Base-by-base conservation (phyloP, 768 basidiomycete species). In the Suillus sp. region DNA sequence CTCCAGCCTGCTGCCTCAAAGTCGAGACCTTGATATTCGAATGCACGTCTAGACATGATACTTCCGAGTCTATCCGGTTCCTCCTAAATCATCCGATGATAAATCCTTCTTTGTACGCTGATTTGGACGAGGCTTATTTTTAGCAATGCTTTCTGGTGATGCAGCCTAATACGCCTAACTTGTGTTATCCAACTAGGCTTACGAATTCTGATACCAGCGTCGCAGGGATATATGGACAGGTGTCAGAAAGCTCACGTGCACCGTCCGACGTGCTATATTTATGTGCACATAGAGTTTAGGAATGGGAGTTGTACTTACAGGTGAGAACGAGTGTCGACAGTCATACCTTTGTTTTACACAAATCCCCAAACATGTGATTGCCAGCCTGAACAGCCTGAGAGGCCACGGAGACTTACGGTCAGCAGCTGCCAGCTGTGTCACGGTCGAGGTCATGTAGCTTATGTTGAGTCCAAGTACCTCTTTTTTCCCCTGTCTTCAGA, bases 61-160 rank as follows among this genome's bases (percentile, higher is more conserved):
- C 32, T n/a, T 34, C n/a, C 70, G 75, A n/a, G n/a, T n/a, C n/a
- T n/a, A 61, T 68, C 72, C 2, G 72, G 72, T 7, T 75, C 71
- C 1, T 69, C 70, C 10, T 48, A 3, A 16, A 27, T 48, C 25
- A 48, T 27, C 14, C 3, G 27, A 27, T 16, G 69, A 74, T 34
- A 69, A 74, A 50, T 55, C 65, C 67, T 11, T 51, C 32, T 56
- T 66, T 67, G 1, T 71, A 68, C 59, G 42, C 63, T 14, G 67
- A 71, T 61, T 66, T 69, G 64, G 66, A 74, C 45, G 66, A 18
- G 48, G 48, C 27, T 34, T 67, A n/a, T 75, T 34, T 7, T 34
- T 32, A 74, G 63, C 11, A 14, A 47, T 16, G 6, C 6, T 14
- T 16, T 48, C 47, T 25, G 13, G 22, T 48, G 47, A 48, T 56